phyloP scores from a whole-genome alignment of 148 eudicot genomes.

The Gaultheria prostrata region DNA sequence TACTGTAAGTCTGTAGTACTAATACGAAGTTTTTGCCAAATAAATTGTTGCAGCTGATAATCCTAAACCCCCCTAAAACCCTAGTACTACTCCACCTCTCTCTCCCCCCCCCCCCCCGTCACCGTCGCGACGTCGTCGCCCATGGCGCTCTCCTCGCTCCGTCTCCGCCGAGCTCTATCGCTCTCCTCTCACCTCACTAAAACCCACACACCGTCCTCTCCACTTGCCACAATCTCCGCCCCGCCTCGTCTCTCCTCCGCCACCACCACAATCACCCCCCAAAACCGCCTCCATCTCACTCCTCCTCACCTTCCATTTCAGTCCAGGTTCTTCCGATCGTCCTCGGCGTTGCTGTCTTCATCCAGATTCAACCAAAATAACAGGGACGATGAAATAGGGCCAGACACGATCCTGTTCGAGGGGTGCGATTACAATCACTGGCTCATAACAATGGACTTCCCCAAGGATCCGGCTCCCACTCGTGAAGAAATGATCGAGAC shows the following conservation, averaged over 20 bases:
- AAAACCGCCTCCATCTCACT: not conserved
- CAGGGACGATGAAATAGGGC: constrained; percentile 47
- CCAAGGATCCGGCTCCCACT: constrained; percentile 53
- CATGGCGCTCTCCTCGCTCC: constrained; percentile 47
- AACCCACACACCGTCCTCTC: constrained; percentile 8
- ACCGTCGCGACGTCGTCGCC: not conserved
- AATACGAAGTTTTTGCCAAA: no score
- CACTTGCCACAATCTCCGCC: constrained; percentile 11
- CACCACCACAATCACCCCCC: not conserved
- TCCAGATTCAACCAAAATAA: constrained; percentile 17
- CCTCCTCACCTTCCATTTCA: constrained; percentile 3
- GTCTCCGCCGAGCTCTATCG: constrained; percentile 59
- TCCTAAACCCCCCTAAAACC: constrained; percentile 16
- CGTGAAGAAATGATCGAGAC: constrained; percentile 70
- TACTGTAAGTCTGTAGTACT: no score
- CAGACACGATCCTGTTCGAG: constrained; percentile 72
- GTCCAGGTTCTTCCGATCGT: constrained; percentile 17
- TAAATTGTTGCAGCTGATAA: not conserved
- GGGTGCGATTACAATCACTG: constrained; percentile 96
- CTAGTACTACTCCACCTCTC: constrained; percentile 6
- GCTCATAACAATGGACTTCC: constrained; percentile 83
- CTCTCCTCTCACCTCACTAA: constrained; percentile 36
- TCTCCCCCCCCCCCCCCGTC: not conserved
- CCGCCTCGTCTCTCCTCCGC: not conserved
- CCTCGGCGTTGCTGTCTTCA: constrained; percentile 24